Conservation (phyloP, 345 rosid genomes). For the Aethionema arabicum region DNA sequence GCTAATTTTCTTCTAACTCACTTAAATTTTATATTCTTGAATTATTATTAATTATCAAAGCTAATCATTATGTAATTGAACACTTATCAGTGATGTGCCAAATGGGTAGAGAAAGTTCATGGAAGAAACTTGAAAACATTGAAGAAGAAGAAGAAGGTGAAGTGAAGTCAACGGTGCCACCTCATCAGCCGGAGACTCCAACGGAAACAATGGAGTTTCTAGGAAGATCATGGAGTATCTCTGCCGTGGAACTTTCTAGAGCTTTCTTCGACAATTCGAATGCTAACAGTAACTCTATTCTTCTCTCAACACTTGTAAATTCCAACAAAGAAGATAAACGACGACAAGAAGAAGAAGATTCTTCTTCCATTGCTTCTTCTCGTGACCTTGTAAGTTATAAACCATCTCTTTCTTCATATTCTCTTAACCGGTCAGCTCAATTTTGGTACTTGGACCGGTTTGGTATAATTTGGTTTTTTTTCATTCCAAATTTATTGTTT, state of each 20-base stretch:
- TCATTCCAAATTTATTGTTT: too few relatives aligned
- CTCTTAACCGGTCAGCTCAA: conserved; percentile 12
- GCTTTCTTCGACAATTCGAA: conserved; percentile 52
- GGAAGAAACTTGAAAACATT: conserved; percentile 64
- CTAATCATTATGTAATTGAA: background rate
- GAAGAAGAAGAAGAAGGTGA: conserved; percentile 62
- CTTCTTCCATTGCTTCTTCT: conserved; percentile 42
- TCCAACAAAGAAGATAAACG: conserved; percentile 26
- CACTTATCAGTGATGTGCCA: conserved; percentile 32
- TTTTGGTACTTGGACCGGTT: background rate
- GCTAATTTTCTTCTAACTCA: background rate
- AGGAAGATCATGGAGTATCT: conserved; percentile 94
- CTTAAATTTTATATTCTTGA: background rate
- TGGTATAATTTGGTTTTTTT: background rate
- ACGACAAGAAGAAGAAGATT: conserved; percentile 40
- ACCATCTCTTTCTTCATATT: background rate
- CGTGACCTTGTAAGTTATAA: conserved; percentile 35
- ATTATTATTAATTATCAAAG: background rate
- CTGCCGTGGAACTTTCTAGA: conserved; percentile 81
- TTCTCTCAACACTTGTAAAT: conserved; percentile 40
- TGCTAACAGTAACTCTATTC: conserved; percentile 32
- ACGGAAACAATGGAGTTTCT: conserved; percentile 93
- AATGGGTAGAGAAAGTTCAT: conserved; percentile 25
- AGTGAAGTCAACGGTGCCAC: conserved; percentile 30
- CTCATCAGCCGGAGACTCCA: conserved; percentile 73